Evolutionary conservation across 202 grass and related monocot species (phyloP), one percentile per base, ranked within the genome.

Genomic region (Schoenoplectus tabernaemontani): DNA sequence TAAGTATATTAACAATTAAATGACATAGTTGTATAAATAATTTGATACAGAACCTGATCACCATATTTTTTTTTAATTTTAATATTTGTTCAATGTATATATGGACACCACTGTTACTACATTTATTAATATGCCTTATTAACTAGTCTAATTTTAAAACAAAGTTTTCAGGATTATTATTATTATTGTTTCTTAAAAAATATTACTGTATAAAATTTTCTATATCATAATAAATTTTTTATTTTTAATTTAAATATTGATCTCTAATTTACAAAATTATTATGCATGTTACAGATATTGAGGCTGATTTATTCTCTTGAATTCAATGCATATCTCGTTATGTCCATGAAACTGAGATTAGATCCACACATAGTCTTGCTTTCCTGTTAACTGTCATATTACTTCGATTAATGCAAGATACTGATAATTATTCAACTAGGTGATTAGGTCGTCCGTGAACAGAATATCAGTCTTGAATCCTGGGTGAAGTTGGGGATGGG

Each of bases 401-500:
- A 2, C 57, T 59, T 26, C 30, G 59, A 26, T 61, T 32, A 0
- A 59, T 59, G 10, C 9, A 30, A 61, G 59, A 61, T 30, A 61
- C 59, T 53, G 50, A 17, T 53, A 53, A 17, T 53, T 16, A 53
- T 16, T 28, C 28, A 28, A 28, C 28, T 28, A 28, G 28, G 28
- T 28, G 28, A 28, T 28, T 28, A 28, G 28, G 28, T 28, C 28
- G 28, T 28, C 28, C 28, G 28, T 53, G 50, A 61, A 30, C 1
- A 12, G 0, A 1, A 24, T 24, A 4, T 8, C 5, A 63, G 33
- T 34, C 61, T 37, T 64, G 19, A 76, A 8, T 76, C 47, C 17
- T 56, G 75, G 76, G 42, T 28, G 23, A 78, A 78, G 38, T 43
- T 60, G 76, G 80, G 46, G 34, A 82, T 66, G 19, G 1, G 4